These are phyloP conservation scores for Metschnikowia hibisci DNA, from an alignment of 805 yeast genomes.

Conservation along the genomic window DNA sequence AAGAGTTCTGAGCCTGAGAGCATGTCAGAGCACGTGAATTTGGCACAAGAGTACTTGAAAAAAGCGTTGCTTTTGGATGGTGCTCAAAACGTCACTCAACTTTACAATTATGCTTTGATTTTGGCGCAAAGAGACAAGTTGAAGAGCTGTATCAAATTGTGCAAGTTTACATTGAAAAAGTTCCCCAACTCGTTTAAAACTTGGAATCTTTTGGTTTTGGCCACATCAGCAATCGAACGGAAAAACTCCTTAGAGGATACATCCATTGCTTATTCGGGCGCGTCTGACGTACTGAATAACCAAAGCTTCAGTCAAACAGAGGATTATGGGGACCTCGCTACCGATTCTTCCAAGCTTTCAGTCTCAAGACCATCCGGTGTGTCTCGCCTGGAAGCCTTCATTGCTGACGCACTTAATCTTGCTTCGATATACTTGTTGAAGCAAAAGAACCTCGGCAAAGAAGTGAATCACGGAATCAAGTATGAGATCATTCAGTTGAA, in stretches of 20 bases:
- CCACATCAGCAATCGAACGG: conserved; percentile 61
- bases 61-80: conserved; percentile 35
- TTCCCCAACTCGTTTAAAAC: conserved; percentile 55
- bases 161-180: conserved; percentile 47
- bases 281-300: neutral
- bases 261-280: neutral
- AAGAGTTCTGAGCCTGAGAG: conserved; percentile 21
- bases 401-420: conserved; percentile 48
- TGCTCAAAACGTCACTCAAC: conserved; percentile 26
- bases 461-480: conserved; percentile 29
- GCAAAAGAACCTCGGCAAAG: conserved; percentile 23
- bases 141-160: conserved; percentile 40
- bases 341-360: neutral
- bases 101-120: conserved; percentile 45
- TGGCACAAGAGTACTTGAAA: conserved; percentile 23
- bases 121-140: conserved; percentile 43
- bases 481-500: conserved; percentile 63
- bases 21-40: conserved; percentile 13
- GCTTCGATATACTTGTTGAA: conserved; percentile 32
- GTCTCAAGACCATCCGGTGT: conserved; percentile 26
- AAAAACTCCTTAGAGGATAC: conserved; percentile 21
- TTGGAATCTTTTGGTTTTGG: conserved; percentile 63
- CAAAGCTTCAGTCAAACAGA: neutral
- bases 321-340: neutral
- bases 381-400: conserved; percentile 45